Percentiles rank a stretch among this genome's conserved stretches.
Conservation (phyloP, 2,329 filamentous ascomycete species). For the Claviceps digitariae region DNA sequence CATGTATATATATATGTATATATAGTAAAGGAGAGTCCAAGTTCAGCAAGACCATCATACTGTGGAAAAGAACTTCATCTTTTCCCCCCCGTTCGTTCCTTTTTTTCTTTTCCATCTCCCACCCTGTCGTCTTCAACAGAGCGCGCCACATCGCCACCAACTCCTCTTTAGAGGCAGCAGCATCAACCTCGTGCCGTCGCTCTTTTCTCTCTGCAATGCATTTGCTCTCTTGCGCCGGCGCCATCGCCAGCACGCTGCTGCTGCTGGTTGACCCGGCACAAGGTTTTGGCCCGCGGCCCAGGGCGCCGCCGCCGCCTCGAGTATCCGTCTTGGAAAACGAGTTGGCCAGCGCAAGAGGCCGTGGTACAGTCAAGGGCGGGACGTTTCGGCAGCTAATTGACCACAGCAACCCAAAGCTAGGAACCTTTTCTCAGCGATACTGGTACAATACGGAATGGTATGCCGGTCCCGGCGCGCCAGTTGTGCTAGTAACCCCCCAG, state of each 20-base stretch:
- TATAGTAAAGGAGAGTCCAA: too few relatives aligned
- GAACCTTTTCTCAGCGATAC: constrained; percentile 56
- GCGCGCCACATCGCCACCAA: too few relatives aligned
- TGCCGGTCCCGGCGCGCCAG: constrained; percentile 59
- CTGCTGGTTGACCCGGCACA: neutral
- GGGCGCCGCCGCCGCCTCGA: too few relatives aligned
- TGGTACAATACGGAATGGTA: constrained; percentile 68
- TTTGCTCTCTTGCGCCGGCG: neutral
- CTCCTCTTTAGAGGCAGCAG: too few relatives aligned
- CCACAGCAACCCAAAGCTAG: constrained; percentile 39
- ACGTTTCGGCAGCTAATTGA: constrained; percentile 43
- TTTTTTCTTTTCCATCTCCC: too few relatives aligned
- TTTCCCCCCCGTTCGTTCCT: too few relatives aligned
- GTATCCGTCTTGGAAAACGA: neutral
- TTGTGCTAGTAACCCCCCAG: constrained; percentile 53
- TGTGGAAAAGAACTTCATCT: too few relatives aligned
- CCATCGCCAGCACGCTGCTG: neutral
- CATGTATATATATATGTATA: too few relatives aligned
- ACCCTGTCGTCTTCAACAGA: too few relatives aligned
- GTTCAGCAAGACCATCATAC: too few relatives aligned
- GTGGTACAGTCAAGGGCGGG: neutral
- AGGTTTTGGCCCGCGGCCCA: too few relatives aligned
- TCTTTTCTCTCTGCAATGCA: neutral
- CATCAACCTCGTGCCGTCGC: too few relatives aligned
- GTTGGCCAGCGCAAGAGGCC: neutral